Conservation (phyloP, 2,329 filamentous ascomycete species). For the Lecanosticta acicola region DNA sequence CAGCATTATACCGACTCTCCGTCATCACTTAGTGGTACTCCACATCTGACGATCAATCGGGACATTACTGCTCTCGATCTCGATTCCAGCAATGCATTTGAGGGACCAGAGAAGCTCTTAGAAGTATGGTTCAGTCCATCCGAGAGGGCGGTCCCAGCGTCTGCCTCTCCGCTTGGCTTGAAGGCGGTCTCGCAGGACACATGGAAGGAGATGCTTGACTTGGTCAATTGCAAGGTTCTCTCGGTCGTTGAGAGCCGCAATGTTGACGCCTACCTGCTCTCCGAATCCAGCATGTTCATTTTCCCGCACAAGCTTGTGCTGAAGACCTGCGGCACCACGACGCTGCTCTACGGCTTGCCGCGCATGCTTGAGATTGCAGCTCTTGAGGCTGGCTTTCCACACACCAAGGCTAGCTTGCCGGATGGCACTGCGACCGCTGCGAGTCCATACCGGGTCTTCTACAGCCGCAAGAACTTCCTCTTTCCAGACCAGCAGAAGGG, state of each 20-base stretch:
- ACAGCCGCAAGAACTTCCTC: slow-evolving; percentile 97
- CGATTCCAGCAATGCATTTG: slow-evolving; percentile 93
- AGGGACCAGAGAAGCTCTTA: slow-evolving; percentile 95
- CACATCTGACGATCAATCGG: slow-evolving; percentile 93
- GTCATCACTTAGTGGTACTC: slow-evolving; percentile 69
- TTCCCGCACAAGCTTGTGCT: slow-evolving; percentile 99
- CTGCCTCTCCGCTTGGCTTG: slow-evolving; percentile 67
- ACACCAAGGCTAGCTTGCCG: slow-evolving; percentile 61
- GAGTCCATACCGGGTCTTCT: slow-evolving; percentile 92
- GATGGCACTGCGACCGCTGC: slow-evolving; percentile 69
- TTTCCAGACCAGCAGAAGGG: slow-evolving; percentile 92
- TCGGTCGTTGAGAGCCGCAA: slow-evolving; percentile 90
- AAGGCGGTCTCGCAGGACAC: slow-evolving; percentile 77
- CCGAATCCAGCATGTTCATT: slow-evolving; percentile 99
- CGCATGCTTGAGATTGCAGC: slow-evolving; percentile 91
- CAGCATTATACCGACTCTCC: slow-evolving; percentile 71
- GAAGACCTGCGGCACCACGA: slow-evolving; percentile 97
- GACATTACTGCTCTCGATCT: slow-evolving; percentile 79
- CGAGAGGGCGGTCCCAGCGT: slow-evolving; percentile 63
- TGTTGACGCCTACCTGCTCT: slow-evolving; percentile 92
- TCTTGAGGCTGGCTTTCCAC: slow-evolving; percentile 80
- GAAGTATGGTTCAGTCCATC: slow-evolving; percentile 97
- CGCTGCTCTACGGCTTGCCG: slow-evolving; percentile 79
- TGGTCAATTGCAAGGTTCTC: slow-evolving; percentile 97
- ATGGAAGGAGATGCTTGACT: slow-evolving; percentile 95